Evolutionary conservation across 1,284 basidiomycete genomes (phyloP).

Genomic region (Serendipita sp.): DNA sequence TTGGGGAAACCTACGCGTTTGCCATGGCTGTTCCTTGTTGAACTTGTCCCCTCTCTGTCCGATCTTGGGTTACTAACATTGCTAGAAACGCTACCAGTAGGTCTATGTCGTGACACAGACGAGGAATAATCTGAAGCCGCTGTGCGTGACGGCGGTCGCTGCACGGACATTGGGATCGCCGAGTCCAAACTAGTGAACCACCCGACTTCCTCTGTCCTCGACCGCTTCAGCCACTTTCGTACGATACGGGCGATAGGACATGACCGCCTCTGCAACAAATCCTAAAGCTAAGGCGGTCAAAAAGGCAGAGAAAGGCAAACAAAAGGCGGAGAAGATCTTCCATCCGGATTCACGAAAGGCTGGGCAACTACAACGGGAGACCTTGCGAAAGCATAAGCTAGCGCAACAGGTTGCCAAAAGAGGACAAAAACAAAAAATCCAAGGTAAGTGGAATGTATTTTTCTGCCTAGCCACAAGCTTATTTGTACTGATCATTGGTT

Average conservation of each 20-base stretch:
- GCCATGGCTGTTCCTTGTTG: slow-evolving; percentile 8
- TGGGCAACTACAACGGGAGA: slow-evolving; percentile 57
- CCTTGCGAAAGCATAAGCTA: slow-evolving; percentile 59
- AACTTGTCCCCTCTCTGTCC: neutral
- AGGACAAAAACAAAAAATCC: slow-evolving; percentile 35
- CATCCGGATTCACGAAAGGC: slow-evolving; percentile 75
- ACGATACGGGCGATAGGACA: neutral
- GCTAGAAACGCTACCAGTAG: slow-evolving; percentile 8
- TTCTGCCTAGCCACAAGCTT: neutral
- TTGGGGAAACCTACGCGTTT: neutral
- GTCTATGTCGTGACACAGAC: slow-evolving; percentile 8
- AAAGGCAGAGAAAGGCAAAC: slow-evolving; percentile 11
- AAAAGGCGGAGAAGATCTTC: slow-evolving; percentile 45
- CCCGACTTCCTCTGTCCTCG: too few relatives aligned
- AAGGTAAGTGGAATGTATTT: slow-evolving; percentile 29
- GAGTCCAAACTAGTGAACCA: too few relatives aligned
- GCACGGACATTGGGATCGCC: too few relatives aligned
- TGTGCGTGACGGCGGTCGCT: neutral
- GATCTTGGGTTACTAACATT: slow-evolving; percentile 7
- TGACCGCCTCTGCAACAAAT: neutral
- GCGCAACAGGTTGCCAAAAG: slow-evolving; percentile 41
- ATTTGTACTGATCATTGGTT: neutral
- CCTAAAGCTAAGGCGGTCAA: slow-evolving; percentile 12
- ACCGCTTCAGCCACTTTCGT: too few relatives aligned
- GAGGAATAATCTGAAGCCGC: slow-evolving; percentile 7